Base-by-base conservation (phyloP, 257 asterid genomes). In the Scutellaria baicalensis region DNA sequence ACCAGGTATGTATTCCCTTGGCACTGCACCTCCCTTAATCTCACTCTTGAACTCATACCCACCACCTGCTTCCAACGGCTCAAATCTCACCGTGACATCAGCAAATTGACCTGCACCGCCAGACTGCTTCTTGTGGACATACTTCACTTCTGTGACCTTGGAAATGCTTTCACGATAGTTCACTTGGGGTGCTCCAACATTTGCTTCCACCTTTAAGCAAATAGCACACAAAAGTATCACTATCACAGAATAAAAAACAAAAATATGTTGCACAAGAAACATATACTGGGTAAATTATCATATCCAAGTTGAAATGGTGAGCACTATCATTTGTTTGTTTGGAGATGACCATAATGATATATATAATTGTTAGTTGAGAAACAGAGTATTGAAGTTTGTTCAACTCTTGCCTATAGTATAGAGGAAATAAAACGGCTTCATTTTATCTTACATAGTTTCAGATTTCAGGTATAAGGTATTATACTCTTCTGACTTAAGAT, bases 131-230 rank as follows among this genome's bases (percentile, higher is more conserved):
- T 94, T 94, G 89, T 94, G 99, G 50, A 86, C 78, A 14, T 94
- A 94, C 75, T 85, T 94, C 50, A 85, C 91, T 82, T 91, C 96
- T 4, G 93, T 59, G 8, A 79, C 81, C 84, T 57, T 87, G 18
- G 97, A 94, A 75, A 94, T 94, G 85, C 99, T 91, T 66, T 94
- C 97, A 23, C 97, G 83, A 70, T 94, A 94, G 86, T 94, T 94
- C 45, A 94, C 99, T 85, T 94, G 99, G 61, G 99, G 99, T 54
- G 99, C 99, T 77, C 99, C 99, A 54, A 94, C 99, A 69, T 91
- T 94, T 35, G 99, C 99, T 78, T 86, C 99, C 79, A 94, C 99
- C 99, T 91, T 73, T 60, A 42, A 52, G 43, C 43, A 64, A 48
- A 27, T 21, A 59, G 58, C 12, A 57, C 16, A 61, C 3, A 48